A percentile compares a stretch with the other conserved stretches of the same genome.
Conservation (phyloP, 2,329 filamentous ascomycete species). For the Talaromyces albobiverticillius region DNA sequence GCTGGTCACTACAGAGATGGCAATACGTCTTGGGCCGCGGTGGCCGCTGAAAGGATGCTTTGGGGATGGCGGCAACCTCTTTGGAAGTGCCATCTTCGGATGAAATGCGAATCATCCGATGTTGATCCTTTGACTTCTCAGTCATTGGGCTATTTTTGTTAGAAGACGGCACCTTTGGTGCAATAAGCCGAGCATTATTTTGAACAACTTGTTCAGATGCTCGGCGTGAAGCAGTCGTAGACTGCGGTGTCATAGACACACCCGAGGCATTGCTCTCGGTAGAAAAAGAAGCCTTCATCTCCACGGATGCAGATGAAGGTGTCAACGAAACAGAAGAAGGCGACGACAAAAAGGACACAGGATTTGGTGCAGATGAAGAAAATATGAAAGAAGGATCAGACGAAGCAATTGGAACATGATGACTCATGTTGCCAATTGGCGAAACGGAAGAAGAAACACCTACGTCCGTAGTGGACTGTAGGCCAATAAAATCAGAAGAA, state of each 20-base stretch:
- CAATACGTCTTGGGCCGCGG: constrained; percentile 64
- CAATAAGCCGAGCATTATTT: constrained; percentile 49
- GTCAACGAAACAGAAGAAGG: constrained; percentile 24
- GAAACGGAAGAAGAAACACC: constrained; percentile 22
- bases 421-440: constrained; percentile 26
- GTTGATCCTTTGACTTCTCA: constrained; percentile 29
- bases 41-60: constrained; percentile 60
- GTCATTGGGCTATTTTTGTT: constrained; percentile 25
- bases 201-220: constrained; percentile 49
- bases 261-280: constrained; percentile 45
- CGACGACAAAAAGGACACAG: constrained; percentile 25
- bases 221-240: constrained; percentile 45
- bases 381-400: constrained; percentile 31
- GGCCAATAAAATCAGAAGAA: constrained; percentile 26
- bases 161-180: constrained; percentile 42
- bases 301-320: constrained; percentile 40
- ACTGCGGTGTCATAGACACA: constrained; percentile 41
- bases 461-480: constrained; percentile 29
- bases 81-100: constrained; percentile 54
- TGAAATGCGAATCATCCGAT: constrained; percentile 51
- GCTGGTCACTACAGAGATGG: constrained; percentile 65
- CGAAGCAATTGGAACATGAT: constrained; percentile 31
- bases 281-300: constrained; percentile 53
- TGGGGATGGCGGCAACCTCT: constrained; percentile 54
- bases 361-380: constrained; percentile 35